Conservation (phyloP, 2,329 filamentous ascomycete species). For the Zopfia rhizophila region DNA sequence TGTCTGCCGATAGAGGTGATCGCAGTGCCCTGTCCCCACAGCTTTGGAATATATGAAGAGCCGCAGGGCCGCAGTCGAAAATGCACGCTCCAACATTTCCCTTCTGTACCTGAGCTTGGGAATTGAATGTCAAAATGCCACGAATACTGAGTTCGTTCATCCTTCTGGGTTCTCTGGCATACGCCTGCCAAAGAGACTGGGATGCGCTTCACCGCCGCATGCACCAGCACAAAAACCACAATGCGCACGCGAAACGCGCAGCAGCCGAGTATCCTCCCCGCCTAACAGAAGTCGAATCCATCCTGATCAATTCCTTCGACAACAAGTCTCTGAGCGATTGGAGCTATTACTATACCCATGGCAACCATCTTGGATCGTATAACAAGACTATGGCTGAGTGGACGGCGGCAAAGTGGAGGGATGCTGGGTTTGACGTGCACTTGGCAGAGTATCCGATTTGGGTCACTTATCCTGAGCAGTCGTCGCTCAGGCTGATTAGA, state of each 20-base stretch:
- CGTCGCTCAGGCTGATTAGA: conserved; percentile 24
- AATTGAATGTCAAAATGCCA: conserved; percentile 16
- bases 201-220: conserved; percentile 24
- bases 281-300: conserved; percentile 33
- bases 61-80: too few relatives aligned
- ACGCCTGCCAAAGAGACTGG: conserved; percentile 32
- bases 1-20: too few relatives aligned
- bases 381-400: conserved; percentile 43
- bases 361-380: conserved; percentile 37
- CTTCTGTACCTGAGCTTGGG: too few relatives aligned
- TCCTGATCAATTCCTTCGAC: conserved; percentile 45
- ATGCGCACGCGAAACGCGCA: conserved; percentile 26
- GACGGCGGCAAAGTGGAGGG: conserved; percentile 35
- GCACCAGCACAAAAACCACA: conserved; percentile 21
- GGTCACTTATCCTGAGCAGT: conserved; percentile 34
- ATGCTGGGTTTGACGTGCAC: conserved; percentile 29
- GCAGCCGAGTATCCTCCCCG: conserved; percentile 27
- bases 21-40: too few relatives aligned
- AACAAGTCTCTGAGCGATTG: conserved; percentile 37
- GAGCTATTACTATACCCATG: conserved; percentile 37
- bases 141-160: conserved; percentile 14
- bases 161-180: conserved; percentile 19
- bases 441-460: conserved; percentile 32
- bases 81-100: too few relatives aligned
- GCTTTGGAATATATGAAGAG: too few relatives aligned